Conservation (phyloP, 1,139 yeast genomes). For the Diutina catenulata region DNA sequence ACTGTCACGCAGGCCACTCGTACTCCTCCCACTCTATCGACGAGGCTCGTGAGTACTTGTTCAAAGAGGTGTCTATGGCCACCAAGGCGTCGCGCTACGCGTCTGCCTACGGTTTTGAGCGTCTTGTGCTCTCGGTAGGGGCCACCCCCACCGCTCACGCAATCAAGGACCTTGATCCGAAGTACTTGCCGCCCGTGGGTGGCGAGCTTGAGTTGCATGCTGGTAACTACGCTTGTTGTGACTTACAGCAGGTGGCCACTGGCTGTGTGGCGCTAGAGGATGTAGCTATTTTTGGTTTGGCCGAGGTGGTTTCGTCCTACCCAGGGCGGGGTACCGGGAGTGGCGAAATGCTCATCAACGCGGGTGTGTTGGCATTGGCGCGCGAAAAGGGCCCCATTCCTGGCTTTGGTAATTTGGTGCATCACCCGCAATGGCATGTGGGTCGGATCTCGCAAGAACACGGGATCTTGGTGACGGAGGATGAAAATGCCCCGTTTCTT, state of each 20-base stretch:
- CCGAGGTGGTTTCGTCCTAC: constrained; percentile 55
- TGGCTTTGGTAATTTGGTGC: constrained; percentile 35
- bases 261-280: constrained; percentile 36
- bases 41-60: constrained; percentile 35
- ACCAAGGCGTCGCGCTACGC: constrained; percentile 34
- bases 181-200: constrained; percentile 8
- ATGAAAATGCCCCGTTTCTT: constrained; percentile 19
- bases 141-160: constrained; percentile 73
- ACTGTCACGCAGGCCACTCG: constrained; percentile 75
- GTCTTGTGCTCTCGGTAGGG: constrained; percentile 47
- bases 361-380: constrained; percentile 63
- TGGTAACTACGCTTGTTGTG: constrained; percentile 66
- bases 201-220: constrained; percentile 58
- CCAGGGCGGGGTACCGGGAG: constrained; percentile 36
- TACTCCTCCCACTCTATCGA: constrained; percentile 37
- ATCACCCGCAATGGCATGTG: constrained; percentile 38
- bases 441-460: constrained; percentile 56
- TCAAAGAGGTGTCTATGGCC: constrained; percentile 47
- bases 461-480: constrained; percentile 38
- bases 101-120: constrained; percentile 13
- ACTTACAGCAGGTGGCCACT: constrained; percentile 65
- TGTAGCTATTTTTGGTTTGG: constrained; percentile 47
- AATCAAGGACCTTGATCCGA: constrained; percentile 11
- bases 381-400: constrained; percentile 46
- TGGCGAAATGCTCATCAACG: constrained; percentile 57